Conservation (phyloP, 768 basidiomycete species). For the Serpula lacrymans region DNA sequence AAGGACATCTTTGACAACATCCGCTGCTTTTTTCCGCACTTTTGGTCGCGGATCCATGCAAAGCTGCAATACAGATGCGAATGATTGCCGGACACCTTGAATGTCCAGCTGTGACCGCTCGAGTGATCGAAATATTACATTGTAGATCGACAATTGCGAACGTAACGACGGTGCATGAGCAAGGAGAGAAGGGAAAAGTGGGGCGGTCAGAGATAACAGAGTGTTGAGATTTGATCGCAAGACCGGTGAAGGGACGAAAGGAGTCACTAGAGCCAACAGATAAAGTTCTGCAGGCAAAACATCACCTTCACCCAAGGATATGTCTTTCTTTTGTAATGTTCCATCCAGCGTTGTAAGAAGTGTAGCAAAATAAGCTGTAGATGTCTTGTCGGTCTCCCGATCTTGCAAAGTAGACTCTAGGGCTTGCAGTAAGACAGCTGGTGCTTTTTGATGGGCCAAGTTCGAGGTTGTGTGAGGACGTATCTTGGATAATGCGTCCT, state of each 20-base stretch:
- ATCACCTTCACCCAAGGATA: slow-evolving; percentile 78
- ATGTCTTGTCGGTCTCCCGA: slow-evolving; percentile 59
- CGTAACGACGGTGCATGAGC: slow-evolving; percentile 76
- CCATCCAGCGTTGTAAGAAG: slow-evolving; percentile 82
- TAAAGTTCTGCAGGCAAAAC: slow-evolving; percentile 22
- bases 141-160: slow-evolving; percentile 80
- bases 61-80: slow-evolving; percentile 80
- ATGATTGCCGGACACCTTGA: slow-evolving; percentile 71
- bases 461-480: slow-evolving; percentile 79
- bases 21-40: slow-evolving; percentile 87
- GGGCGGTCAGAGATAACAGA: slow-evolving; percentile 69
- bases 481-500: slow-evolving; percentile 76
- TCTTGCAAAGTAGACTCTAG: slow-evolving; percentile 79
- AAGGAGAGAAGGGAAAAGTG: slow-evolving; percentile 67
- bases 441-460: slow-evolving; percentile 84
- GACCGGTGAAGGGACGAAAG: slow-evolving; percentile 69
- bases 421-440: slow-evolving; percentile 80
- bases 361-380: slow-evolving; percentile 95
- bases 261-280: slow-evolving; percentile 22
- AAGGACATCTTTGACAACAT: slow-evolving; percentile 77
- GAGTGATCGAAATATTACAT: slow-evolving; percentile 62
- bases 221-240: slow-evolving; percentile 72
- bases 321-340: slow-evolving; percentile 59
- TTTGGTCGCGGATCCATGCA: slow-evolving; percentile 89
- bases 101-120: slow-evolving; percentile 69